These are phyloP conservation scores for Euryodendron excelsum DNA, from an alignment of 148 eudicot species.

Conservation along the genomic window DNA sequence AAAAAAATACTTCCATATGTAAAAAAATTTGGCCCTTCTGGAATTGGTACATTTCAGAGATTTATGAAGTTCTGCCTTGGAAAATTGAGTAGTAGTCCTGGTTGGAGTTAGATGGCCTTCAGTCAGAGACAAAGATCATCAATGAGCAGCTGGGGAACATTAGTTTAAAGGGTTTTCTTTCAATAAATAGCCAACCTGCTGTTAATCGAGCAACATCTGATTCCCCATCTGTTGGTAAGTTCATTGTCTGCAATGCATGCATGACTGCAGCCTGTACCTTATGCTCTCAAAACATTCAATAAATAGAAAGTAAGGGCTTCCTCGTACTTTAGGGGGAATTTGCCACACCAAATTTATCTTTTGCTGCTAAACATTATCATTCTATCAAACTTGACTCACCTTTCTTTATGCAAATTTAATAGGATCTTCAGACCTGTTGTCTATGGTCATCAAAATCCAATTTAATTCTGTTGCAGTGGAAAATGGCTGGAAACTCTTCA, in stretches of 20 bases:
- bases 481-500: too few species aligned
- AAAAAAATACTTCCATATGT: slow-evolving; percentile 4
- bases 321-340: too few species aligned
- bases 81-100: slow-evolving; percentile 85
- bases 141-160: slow-evolving; percentile 62
- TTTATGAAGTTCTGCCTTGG: slow-evolving; percentile 79
- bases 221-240: slow-evolving; percentile 79
- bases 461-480: too few species aligned
- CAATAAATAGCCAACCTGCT: slow-evolving; percentile 95
- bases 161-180: slow-evolving; percentile 78
- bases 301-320: neutral
- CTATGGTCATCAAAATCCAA: too few species aligned
- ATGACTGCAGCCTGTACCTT: neutral
- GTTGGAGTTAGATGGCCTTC: slow-evolving; percentile 97
- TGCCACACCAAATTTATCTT: too few species aligned
- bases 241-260: neutral
- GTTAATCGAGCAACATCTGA: slow-evolving; percentile 87
- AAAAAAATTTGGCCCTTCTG: slow-evolving; percentile 8
- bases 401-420: too few species aligned
- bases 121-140: slow-evolving; percentile 91
- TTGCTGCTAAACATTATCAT: too few species aligned
- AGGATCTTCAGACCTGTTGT: too few species aligned
- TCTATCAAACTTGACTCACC: too few species aligned
- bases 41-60: too few species aligned
- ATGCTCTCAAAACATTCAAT: neutral